A percentile compares a stretch with the other conserved stretches of the same genome.
Conservation (phyloP, 2,329 filamentous ascomycete species). For the Raffaelea arxii region DNA sequence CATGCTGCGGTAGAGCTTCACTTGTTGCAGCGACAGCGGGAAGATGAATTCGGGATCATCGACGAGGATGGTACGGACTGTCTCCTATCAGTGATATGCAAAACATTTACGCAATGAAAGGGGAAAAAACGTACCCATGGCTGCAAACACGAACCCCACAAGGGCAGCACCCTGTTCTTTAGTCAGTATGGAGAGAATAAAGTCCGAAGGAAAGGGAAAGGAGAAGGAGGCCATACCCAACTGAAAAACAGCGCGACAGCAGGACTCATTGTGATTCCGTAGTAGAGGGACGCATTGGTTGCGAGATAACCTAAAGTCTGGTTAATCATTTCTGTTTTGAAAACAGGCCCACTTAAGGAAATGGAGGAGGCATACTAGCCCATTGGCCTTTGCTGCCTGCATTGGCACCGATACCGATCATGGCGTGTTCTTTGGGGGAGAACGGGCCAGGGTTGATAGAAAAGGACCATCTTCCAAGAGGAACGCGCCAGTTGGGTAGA, state of each 20-base stretch:
- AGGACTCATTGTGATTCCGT: slow-evolving; percentile 12
- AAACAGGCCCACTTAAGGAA: background rate
- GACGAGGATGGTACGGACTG: slow-evolving; percentile 12
- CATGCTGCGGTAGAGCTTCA: slow-evolving; percentile 14
- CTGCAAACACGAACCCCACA: slow-evolving; percentile 13
- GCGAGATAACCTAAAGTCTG: slow-evolving; percentile 22
- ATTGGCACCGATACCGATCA: slow-evolving; percentile 15
- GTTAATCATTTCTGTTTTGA: background rate
- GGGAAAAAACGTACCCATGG: slow-evolving; percentile 5
- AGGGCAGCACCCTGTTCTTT: slow-evolving; percentile 9
- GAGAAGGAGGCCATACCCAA: slow-evolving; percentile 1
- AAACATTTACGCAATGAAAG: background rate
- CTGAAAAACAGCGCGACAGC: slow-evolving; percentile 13
- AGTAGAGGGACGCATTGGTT: slow-evolving; percentile 13
- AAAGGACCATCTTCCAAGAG: slow-evolving; percentile 10
- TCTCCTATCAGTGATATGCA: background rate
- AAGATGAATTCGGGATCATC: slow-evolving; percentile 15
- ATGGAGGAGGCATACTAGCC: slow-evolving; percentile 11
- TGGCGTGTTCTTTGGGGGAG: slow-evolving; percentile 13
- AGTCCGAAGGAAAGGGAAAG: background rate
- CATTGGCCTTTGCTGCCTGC: slow-evolving; percentile 13
- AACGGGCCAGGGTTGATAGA: slow-evolving; percentile 14
- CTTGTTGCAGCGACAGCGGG: slow-evolving; percentile 13
- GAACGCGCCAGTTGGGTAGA: slow-evolving; percentile 11
- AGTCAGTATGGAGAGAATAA: background rate